Evolutionary conservation across 2,329 filamentous ascomycete species (phyloP).

Genomic region (Diaporthe sp.): DNA sequence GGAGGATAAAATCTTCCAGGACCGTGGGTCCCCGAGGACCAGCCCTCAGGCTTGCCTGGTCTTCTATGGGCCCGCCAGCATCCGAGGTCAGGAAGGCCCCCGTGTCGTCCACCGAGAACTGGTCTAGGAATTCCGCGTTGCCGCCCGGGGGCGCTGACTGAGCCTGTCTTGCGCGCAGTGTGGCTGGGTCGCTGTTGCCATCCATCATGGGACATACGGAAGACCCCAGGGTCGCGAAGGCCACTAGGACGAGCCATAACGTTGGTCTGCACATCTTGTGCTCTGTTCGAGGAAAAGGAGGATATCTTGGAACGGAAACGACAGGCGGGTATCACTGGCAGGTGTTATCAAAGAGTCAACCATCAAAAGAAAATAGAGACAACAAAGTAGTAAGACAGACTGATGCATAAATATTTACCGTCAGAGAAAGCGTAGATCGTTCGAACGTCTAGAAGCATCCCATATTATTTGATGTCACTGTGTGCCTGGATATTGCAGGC

Average conservation of each 20-base stretch:
- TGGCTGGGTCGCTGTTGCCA: slow-evolving; percentile 45
- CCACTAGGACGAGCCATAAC: slow-evolving; percentile 11
- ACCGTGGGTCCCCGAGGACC: slow-evolving; percentile 77
- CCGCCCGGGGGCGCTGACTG: slow-evolving; percentile 39
- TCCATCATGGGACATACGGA: slow-evolving; percentile 51
- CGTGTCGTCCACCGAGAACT: slow-evolving; percentile 66
- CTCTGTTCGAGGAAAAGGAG: neutral
- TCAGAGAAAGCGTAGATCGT: neutral
- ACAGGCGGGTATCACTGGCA: neutral
- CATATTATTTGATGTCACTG: neutral
- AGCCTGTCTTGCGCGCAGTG: slow-evolving; percentile 46
- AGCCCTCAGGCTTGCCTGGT: slow-evolving; percentile 76
- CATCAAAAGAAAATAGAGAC: neutral
- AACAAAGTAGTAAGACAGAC: neutral
- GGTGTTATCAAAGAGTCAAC: neutral
- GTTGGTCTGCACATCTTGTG: slow-evolving; percentile 22
- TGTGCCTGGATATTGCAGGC: neutral
- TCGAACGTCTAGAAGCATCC: neutral
- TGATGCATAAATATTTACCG: neutral
- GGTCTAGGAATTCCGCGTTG: slow-evolving; percentile 45
- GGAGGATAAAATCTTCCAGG: slow-evolving; percentile 80
- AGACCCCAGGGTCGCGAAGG: slow-evolving; percentile 47
- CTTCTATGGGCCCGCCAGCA: slow-evolving; percentile 76
- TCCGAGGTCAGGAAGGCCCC: slow-evolving; percentile 74
- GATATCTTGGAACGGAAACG: neutral